Base-by-base conservation (phyloP, 495 filamentous ascomycete species). In the Neurospora hispaniola region DNA sequence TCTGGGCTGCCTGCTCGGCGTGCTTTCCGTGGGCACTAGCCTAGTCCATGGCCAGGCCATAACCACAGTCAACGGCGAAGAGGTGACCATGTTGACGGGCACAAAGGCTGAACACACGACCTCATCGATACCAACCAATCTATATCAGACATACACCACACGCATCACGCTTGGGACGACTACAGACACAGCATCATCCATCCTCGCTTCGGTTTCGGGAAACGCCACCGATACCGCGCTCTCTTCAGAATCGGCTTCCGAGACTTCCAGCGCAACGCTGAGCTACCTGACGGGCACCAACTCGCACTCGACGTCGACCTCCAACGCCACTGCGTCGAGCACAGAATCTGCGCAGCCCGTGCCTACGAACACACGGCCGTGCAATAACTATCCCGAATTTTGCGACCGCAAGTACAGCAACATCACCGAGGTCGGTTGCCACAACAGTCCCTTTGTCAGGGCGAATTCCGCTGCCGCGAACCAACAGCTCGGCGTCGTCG, bases 341-440 rank as follows among this genome's bases (percentile, higher is more conserved):
- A 82, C 12, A 81, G 80, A 14, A 75, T 83, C 7, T 79, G 85
- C 0, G 69, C 86, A 4, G 9, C 82, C 87, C 0, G 77, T 80
- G 20, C 82, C 87, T 0, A 87, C 87, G 2, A 93, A 93, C 76
- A 92, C 90, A 1, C 88, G 87, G 72, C 89, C 93, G 4, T 98
- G 95, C 85, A 98, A 98, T 80, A 87, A 88, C 79, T 92, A 95
- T 76, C 82, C 89, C n/a, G 93, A 96, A 78, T 89, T 97, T 77
- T 98, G 95, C 82, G 80, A 78, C 9, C 87, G 94, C 68, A 89
- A 88, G 72, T 98, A 95, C 78, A 92, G 91, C 82, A 96, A 97
- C 80, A 92, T 98, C 79, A 96, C 94, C 71, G 85, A 93, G 78
- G 89, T 98, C 4, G 92, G 90, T 27, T 90, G 92, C 16, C 86